A percentile compares a stretch with the other conserved stretches of the same genome.
phyloP scores from a whole-genome alignment of 768 basidiomycete species.

The Nevesoporus exiguus region DNA sequence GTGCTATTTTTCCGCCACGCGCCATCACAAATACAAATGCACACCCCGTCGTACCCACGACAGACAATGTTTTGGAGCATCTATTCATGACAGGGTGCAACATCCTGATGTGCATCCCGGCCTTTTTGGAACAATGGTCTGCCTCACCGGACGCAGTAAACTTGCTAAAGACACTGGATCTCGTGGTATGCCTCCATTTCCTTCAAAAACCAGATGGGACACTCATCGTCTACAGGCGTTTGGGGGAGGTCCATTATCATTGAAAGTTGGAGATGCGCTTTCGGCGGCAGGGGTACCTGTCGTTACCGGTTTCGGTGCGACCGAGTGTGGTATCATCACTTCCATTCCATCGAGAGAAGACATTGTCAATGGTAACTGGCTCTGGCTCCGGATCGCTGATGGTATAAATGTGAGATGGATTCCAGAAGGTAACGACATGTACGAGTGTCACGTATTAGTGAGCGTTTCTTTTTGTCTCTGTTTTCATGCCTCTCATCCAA shows the following conservation, averaged over 20 bases:
- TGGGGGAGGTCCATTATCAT: not conserved
- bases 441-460: constrained; percentile 37
- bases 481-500: not conserved
- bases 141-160: not conserved
- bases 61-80: not conserved
- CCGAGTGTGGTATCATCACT: constrained; percentile 17
- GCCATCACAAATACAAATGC: not conserved
- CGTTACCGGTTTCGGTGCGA: constrained; percentile 14
- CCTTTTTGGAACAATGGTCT: not conserved
- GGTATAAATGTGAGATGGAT: constrained; percentile 24
- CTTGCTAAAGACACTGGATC: not conserved
- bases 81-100: not conserved
- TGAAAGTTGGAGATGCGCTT: not conserved
- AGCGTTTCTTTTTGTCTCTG: not conserved
- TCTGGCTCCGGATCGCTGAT: constrained; percentile 8
- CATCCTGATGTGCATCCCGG: not conserved
- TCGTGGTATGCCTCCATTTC: not conserved
- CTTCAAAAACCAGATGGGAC: not conserved
- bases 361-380: constrained; percentile 16
- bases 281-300: constrained; percentile 14
- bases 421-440: constrained; percentile 30
- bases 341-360: constrained; percentile 2
- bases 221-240: not conserved
- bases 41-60: not conserved
- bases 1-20: not conserved